These are phyloP conservation scores for Gossypium herbaceum DNA, from an alignment of 345 rosid genomes.

Conservation along the genomic window DNA sequence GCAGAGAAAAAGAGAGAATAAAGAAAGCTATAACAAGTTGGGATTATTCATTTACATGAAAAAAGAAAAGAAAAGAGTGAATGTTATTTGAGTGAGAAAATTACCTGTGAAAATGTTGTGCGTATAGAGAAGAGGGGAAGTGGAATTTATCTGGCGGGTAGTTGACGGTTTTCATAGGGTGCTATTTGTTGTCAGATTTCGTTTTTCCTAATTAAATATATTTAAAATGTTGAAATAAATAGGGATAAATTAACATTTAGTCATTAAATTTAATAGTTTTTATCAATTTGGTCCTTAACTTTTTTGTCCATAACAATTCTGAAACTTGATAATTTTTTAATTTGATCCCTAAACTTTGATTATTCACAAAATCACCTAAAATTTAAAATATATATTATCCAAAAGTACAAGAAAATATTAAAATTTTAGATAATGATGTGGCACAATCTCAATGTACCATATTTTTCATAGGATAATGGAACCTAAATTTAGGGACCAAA, in stretches of 20 bases:
- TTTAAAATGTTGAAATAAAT: background rate
- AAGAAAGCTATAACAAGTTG: background rate
- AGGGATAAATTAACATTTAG: background rate
- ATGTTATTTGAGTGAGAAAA: background rate
- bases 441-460: no score
- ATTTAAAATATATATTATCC: no score
- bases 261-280: no score
- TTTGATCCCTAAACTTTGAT: no score
- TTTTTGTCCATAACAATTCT: no score
- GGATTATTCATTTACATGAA: background rate
- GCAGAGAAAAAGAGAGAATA: background rate
- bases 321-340: no score
- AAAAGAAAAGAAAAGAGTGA: background rate
- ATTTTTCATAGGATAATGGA: no score
- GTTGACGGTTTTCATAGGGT: background rate
- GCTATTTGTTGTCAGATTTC: background rate
- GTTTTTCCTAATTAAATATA: background rate
- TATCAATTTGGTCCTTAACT: no score
- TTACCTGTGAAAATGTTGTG: background rate
- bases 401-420: no score
- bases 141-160: background rate
- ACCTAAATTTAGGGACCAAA: no score
- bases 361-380: no score
- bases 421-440: no score
- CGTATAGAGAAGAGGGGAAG: background rate